Evolutionary conservation across 208 protist species (phyloP).

Genomic region (Leishmania amazonensis): DNA sequence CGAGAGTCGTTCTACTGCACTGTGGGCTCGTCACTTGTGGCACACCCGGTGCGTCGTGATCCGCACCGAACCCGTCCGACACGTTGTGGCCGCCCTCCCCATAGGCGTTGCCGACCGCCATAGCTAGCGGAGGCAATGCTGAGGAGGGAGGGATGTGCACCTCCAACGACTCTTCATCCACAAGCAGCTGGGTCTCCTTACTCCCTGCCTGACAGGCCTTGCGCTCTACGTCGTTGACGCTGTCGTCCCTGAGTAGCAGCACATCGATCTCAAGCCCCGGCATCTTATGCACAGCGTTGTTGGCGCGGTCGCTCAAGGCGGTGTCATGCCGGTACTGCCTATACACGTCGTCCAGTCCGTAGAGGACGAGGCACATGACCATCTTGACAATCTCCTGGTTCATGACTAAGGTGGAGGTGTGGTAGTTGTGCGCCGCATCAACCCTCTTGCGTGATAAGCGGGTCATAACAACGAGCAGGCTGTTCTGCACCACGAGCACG

Average conservation of each 20-base stretch:
- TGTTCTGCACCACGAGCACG: slow-evolving; percentile 81
- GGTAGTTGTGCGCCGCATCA: slow-evolving; percentile 40
- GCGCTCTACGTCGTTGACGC: not conserved
- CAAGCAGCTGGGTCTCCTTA: not conserved
- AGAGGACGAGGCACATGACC: slow-evolving; percentile 62
- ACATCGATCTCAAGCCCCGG: not conserved
- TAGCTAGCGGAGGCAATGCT: not conserved
- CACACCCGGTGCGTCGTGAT: not conserved
- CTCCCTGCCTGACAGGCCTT: not conserved
- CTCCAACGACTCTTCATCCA: not conserved
- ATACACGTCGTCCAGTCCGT: slow-evolving; percentile 33
- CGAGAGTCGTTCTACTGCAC: not conserved
- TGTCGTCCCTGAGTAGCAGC: not conserved
- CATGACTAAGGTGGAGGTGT: slow-evolving; percentile 69
- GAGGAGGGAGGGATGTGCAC: too few species aligned
- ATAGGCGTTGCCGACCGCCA: not conserved
- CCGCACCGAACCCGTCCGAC: not conserved
- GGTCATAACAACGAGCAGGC: slow-evolving; percentile 72
- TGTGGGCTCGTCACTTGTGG: not conserved
- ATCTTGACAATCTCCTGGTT: slow-evolving; percentile 86
- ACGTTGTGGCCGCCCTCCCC: not conserved
- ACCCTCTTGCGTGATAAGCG: slow-evolving; percentile 57
- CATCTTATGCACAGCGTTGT: not conserved
- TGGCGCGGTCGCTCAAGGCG: not conserved
- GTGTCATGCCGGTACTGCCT: slow-evolving; percentile 4